Conservation (phyloP, 164 flowering plant genomes). For the Umbellularia californica region DNA sequence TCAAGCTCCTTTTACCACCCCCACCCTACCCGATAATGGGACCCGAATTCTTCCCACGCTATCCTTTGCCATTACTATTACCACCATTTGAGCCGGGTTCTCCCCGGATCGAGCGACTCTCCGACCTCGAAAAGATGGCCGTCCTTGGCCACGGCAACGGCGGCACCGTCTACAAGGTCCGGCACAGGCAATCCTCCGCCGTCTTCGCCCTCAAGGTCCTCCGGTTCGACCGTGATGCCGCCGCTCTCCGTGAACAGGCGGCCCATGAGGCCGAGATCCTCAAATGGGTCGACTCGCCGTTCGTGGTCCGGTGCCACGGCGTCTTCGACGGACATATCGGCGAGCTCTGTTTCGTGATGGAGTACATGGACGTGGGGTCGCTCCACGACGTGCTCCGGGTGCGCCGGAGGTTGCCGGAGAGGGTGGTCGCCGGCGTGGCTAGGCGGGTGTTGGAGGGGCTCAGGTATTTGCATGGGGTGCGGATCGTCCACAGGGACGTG, state of each 20-base stretch:
- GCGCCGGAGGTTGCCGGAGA: constrained; percentile 27
- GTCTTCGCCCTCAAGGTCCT: constrained; percentile 43
- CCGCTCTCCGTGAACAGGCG: constrained; percentile 17
- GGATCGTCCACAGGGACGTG: constrained; percentile 57
- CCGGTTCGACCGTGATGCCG: constrained; percentile 11
- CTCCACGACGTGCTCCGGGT: constrained; percentile 27
- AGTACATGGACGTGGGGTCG: constrained; percentile 55
- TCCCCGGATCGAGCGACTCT: constrained; percentile 23
- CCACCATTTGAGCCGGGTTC: constrained; percentile 13
- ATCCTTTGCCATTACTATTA: constrained; percentile 10
- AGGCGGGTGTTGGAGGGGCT: constrained; percentile 41
- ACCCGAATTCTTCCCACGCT: not conserved
- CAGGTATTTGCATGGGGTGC: constrained; percentile 38
- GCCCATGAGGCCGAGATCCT: constrained; percentile 43
- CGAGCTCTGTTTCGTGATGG: constrained; percentile 42
- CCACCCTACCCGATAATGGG: constrained; percentile 8
- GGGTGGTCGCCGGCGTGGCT: constrained; percentile 28
- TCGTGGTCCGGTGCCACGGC: constrained; percentile 37
- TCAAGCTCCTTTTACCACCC: constrained; percentile 33
- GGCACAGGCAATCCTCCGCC: constrained; percentile 19
- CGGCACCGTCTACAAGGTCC: constrained; percentile 46
- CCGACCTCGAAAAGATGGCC: constrained; percentile 38
- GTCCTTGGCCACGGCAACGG: constrained; percentile 49
- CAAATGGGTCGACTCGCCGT: constrained; percentile 31
- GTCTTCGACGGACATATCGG: constrained; percentile 22